Base-by-base conservation (phyloP, 148 eudicot species). In the Fagopyrum tataricum region DNA sequence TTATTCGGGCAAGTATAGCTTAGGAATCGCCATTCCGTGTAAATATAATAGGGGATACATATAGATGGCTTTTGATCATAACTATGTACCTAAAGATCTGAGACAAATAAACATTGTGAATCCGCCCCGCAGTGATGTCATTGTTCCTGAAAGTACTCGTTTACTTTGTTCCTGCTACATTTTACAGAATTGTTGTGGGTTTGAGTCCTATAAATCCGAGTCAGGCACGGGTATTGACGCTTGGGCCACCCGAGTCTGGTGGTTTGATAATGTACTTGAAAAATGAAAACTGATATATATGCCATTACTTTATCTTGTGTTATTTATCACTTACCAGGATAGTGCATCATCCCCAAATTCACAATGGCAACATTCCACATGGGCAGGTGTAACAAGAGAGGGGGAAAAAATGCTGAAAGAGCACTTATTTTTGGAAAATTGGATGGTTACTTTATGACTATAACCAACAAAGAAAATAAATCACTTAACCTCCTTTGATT, bases 61-160 rank as follows among this genome's bases (percentile, higher is more conserved):
- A 90, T 91, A 71, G 4, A 91, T 91, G 97, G 90, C 89, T 44
- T 91, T 85, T 71, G 96, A 91, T 88, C 90, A 84, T 70, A 91
- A 88, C 74, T 81, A 89, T 26, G 41, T 85, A 62, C 89, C 89
- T 5, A 85, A 78, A 79, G 91, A 86, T 79, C 80, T 89, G 43
- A 82, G 89, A 44, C 89, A 90, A 2, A 21, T 94, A 18, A 88
- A 86, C 77, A 61, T 83, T 47, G 82, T 81, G 67, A 85, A 74
- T 64, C 87, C 78, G 9, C 83, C 79, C 39, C 78, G 80, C 0
- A 23, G 66, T 14, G 89, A 86, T 6, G 51, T 74, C 6, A 73
- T 79, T 39, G 86, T 83, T 73, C 85, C 92, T 42, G 79, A 78
- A 20, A 2, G 42, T 79, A 44, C 82, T 83, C 3, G 78, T 91